A percentile compares a stretch with the other conserved stretches of the same genome.
Evolutionary conservation across 179 eudicot species (phyloP).

Genomic region (Heliamphora pulchella): DNA sequence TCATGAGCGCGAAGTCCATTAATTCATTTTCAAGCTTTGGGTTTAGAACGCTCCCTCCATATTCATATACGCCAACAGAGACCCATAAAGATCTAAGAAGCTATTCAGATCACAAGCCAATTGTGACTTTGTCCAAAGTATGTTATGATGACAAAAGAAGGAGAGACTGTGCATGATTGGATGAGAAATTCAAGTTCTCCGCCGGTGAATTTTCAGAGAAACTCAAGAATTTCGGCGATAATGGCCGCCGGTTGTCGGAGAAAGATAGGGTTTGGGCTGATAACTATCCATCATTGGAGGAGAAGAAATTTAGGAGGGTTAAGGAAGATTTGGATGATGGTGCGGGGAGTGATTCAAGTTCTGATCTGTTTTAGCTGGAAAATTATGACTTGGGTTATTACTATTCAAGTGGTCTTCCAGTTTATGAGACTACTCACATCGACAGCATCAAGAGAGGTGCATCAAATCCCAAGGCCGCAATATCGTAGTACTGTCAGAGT

Average conservation of each 20-base stretch:
- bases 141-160: background rate
- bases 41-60: conserved; percentile 62
- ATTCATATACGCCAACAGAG: conserved; percentile 39
- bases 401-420: conserved; percentile 67
- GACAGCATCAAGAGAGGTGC: conserved; percentile 59
- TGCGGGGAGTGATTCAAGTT: conserved; percentile 83
- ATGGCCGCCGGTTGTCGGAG: conserved; percentile 4
- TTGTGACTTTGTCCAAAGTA: background rate
- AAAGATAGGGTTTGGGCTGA: conserved; percentile 15
- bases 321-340: conserved; percentile 41
- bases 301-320: conserved; percentile 27
- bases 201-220: background rate
- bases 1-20: conserved; percentile 34
- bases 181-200: conserved; percentile 32
- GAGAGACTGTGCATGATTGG: conserved; percentile 20
- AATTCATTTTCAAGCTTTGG: conserved; percentile 45
- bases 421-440: conserved; percentile 76
- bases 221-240: background rate
- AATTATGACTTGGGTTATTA: conserved; percentile 53
- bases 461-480: conserved; percentile 24
- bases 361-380: conserved; percentile 79
- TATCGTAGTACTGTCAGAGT: too few relatives aligned
- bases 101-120: conserved; percentile 23
- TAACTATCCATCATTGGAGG: conserved; percentile 18
- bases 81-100: conserved; percentile 32